Base-by-base conservation (phyloP, 192 early-diverging fungal genomes). In the Paraglomus occultum region DNA sequence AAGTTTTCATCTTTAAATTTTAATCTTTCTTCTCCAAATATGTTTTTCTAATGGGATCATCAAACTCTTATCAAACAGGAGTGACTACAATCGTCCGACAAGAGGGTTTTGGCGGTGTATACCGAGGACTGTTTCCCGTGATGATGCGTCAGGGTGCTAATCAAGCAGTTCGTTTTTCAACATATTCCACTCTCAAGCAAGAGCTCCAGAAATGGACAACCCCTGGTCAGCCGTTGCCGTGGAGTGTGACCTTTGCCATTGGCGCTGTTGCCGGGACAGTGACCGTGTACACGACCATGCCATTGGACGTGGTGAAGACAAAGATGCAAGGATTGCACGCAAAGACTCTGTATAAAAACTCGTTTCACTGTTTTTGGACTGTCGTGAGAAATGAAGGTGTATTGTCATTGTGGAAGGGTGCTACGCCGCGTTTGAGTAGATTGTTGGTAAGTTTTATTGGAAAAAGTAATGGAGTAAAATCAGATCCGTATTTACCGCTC, bases 251-350 rank as follows among this genome's bases (percentile, higher is more conserved):
- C 17, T 90, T 91, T 78, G 79, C 70, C 8, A 87, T 90, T 57
- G 96, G 96, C 23, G 89, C 91, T 58, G 77, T 88, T 60, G 95
- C 95, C 0, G 97, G 95, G 11, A 91, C 88, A 58, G 85, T 99
- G 20, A 99, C 95, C 1, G 95, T 97, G 0, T 99, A 96, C 72
- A 80, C 90, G 0, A 99, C 97, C 1, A 97, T 97, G 95, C 95
- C 95, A 10, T 74, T 99, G 17, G 96, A 99, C 78, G 94, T 95
- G n/a, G 84, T 96, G 65, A 99, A 99, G 79, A 99, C 97, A 10
- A 88, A 91, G 64, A 94, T 97, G 93, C 97, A 99, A 76, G 86
- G 85, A n/a, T 76, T 90, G 9, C 80, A 90, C 43, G 94, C 91
- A 2, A 72, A 77, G 10, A 68, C 71, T 9, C 77, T 90, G 47